Percentiles rank a stretch among this genome's conserved stretches.
Evolutionary conservation across 169 alveolate species (phyloP).

Genomic region (Theileria annulata): DNA sequence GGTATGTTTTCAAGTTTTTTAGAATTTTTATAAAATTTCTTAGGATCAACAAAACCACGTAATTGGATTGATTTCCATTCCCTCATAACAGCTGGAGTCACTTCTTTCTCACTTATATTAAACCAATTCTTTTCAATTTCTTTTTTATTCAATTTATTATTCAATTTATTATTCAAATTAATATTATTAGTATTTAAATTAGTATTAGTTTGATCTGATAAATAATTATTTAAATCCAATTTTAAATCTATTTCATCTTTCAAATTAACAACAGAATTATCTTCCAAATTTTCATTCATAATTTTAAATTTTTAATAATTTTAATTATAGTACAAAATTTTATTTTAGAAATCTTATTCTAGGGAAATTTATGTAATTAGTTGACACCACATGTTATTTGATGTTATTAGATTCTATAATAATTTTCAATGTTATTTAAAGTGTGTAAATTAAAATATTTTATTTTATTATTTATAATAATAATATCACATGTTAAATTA

Average conservation of each 20-base stretch:
- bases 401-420: too few relatives aligned
- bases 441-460: slow-evolving; percentile 12
- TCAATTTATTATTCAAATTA: not conserved
- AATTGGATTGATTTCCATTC: slow-evolving; percentile 64
- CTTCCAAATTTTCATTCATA: too few relatives aligned
- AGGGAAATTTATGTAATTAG: too few relatives aligned
- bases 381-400: too few relatives aligned
- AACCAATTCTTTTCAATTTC: slow-evolving; percentile 43
- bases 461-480: not conserved
- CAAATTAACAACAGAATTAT: not conserved
- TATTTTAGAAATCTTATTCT: too few relatives aligned
- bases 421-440: not conserved
- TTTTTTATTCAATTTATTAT: too few relatives aligned
- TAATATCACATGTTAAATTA: not conserved
- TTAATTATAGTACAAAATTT: too few relatives aligned
- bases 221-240: slow-evolving; percentile 3
- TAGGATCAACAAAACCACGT: slow-evolving; percentile 58
- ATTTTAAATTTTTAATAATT: too few relatives aligned
- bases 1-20: slow-evolving; percentile 49
- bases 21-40: slow-evolving; percentile 44
- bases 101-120: slow-evolving; percentile 44
- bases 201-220: not conserved
- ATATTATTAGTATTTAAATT: not conserved
- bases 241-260: not conserved
- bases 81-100: slow-evolving; percentile 27